These are phyloP conservation scores for Amphichorda felina DNA, from an alignment of 2,329 filamentous ascomycete genomes.

Conservation along the genomic window DNA sequence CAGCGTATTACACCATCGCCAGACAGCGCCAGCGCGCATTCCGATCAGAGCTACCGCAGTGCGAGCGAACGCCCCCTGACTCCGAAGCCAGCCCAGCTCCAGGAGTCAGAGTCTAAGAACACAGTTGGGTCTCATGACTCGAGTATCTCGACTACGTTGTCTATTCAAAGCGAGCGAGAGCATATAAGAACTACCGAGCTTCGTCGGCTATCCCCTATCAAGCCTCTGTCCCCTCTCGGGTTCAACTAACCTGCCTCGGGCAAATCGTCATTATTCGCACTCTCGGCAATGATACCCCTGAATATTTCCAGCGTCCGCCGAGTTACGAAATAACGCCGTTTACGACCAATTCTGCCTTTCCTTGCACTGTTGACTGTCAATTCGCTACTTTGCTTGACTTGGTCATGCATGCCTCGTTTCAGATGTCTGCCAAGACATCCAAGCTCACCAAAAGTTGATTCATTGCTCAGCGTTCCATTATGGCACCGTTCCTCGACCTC, in stretches of 20 bases:
- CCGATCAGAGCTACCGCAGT: conserved; percentile 8
- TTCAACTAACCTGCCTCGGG: neutral
- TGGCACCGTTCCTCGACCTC: neutral
- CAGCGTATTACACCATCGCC: neutral
- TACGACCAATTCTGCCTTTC: conserved; percentile 13
- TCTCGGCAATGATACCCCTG: conserved; percentile 3
- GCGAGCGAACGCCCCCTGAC: neutral
- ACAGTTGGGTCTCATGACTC: conserved; percentile 30
- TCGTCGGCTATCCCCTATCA: conserved; percentile 51
- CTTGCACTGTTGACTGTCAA: too few species aligned
- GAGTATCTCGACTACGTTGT: conserved; percentile 31
- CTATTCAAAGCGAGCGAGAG: conserved; percentile 27
- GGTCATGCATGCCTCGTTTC: too few species aligned
- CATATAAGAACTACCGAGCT: conserved; percentile 24
- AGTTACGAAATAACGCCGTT: conserved; percentile 21
- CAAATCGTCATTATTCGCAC: neutral
- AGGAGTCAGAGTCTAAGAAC: conserved; percentile 17
- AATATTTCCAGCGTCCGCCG: conserved; percentile 8
- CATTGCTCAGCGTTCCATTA: neutral
- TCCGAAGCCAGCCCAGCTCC: neutral
- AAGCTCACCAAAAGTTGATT: neutral
- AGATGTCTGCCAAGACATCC: too few species aligned
- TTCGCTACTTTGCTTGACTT: conserved; percentile 3
- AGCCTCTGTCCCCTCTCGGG: conserved; percentile 36
- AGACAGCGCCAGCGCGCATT: conserved; percentile 6